These are phyloP conservation scores for Nemania sp. DNA, from an alignment of 2,329 filamentous ascomycete genomes.

Conservation along the genomic window DNA sequence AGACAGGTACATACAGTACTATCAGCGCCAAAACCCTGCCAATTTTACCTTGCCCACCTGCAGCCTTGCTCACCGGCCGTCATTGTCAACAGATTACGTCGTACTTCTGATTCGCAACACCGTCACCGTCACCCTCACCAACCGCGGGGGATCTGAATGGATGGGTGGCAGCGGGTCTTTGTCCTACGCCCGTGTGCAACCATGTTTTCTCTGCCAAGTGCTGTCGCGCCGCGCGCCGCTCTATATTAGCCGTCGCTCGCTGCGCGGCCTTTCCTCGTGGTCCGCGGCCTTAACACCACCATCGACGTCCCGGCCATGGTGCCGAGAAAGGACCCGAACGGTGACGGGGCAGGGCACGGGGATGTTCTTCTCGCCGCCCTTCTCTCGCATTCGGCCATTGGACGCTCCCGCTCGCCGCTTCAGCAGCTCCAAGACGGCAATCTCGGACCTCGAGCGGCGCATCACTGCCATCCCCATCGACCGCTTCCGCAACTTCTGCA, in stretches of 20 bases:
- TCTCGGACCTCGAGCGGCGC: slow-evolving; percentile 54
- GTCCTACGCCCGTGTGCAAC: slow-evolving; percentile 36
- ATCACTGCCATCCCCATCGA: slow-evolving; percentile 78
- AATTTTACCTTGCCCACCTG: no score
- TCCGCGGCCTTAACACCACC: not conserved
- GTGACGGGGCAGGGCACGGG: no score
- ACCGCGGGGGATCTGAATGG: slow-evolving; percentile 34
- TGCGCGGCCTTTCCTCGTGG: not conserved
- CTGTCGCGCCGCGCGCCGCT: slow-evolving; percentile 16
- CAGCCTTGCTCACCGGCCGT: no score
- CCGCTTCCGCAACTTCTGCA: slow-evolving; percentile 93
- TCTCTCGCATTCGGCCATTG: not conserved
- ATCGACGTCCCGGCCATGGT: not conserved
- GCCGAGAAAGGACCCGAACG: no score
- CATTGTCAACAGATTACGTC: not conserved
- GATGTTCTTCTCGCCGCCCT: no score
- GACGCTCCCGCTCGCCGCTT: slow-evolving; percentile 17
- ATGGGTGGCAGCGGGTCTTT: slow-evolving; percentile 38
- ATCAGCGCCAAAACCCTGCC: no score
- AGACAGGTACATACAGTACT: no score
- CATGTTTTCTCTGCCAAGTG: slow-evolving; percentile 34
- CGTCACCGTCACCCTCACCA: slow-evolving; percentile 2
- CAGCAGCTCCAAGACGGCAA: slow-evolving; percentile 35
- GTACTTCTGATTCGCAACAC: not conserved
- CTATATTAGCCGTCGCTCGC: slow-evolving; percentile 29